phyloP scores from a whole-genome alignment of 345 rosid species.

The Eucalyptus fibrosa region DNA sequence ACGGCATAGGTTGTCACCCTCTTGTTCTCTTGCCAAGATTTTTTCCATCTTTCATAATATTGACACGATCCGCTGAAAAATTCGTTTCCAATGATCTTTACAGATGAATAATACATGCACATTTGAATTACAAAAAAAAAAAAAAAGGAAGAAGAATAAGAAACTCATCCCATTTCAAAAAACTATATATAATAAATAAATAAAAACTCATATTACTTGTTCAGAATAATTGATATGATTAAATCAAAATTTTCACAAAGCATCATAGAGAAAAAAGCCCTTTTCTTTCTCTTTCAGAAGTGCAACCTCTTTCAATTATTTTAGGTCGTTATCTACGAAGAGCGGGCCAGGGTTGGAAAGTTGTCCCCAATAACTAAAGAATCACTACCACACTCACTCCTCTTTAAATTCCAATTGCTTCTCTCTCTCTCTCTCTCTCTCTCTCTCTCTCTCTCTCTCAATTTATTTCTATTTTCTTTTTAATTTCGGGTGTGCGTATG shows the following conservation, averaged over 20 bases:
- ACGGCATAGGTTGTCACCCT: neutral
- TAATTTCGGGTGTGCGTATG: neutral
- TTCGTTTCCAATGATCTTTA: neutral
- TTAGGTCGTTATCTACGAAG: slow-evolving; percentile 23
- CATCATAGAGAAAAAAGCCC: neutral
- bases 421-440: neutral
- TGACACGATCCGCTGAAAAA: neutral
- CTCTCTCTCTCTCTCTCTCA: neutral
- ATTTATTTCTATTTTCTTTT: neutral
- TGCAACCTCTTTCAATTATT: slow-evolving; percentile 14
- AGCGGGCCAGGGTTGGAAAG: slow-evolving; percentile 5
- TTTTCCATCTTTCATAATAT: neutral
- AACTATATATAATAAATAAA: neutral
- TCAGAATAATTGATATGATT: neutral
- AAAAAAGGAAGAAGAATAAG: neutral
- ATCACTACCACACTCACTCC: neutral
- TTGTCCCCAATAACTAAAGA: neutral
- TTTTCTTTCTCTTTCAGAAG: neutral
- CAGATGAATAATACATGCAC: neutral
- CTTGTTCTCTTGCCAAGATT: neutral
- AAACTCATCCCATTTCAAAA: neutral
- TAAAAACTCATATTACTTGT: neutral
- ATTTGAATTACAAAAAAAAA: neutral
- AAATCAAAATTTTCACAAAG: neutral
- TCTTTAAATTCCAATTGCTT: neutral